Conservation (phyloP, 2,329 filamentous ascomycete genomes). For the Paecilomyces dactylethromorphus region DNA sequence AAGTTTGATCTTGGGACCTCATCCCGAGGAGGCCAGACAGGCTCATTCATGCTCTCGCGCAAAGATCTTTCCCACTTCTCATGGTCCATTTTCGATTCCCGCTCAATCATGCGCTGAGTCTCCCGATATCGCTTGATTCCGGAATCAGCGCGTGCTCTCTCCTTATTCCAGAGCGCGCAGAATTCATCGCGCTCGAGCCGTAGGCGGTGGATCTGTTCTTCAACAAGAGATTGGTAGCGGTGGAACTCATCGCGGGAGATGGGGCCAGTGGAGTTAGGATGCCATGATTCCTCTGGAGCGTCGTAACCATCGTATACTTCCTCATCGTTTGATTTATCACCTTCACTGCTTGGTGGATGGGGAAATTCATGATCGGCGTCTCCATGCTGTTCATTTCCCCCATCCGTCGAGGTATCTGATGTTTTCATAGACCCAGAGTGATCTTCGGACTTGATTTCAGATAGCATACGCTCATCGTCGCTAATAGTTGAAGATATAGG, state of each 20-base stretch:
- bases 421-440: not conserved
- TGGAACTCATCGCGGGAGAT: not conserved
- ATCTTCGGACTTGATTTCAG: not conserved
- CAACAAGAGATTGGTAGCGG: not conserved
- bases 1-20: not conserved
- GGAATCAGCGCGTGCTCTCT: not conserved
- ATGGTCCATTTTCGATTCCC: not conserved
- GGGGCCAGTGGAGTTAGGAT: not conserved
- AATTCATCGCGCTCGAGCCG: not conserved
- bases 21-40: not conserved
- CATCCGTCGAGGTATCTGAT: not conserved
- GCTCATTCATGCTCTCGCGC: not conserved
- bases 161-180: not conserved
- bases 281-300: not conserved
- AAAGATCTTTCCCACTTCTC: not conserved
- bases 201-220: not conserved
- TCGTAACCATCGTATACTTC: not conserved
- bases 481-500: not conserved
- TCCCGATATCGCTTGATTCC: not conserved
- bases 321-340: not conserved
- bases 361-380: not conserved
- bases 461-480: not conserved
- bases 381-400: not conserved
- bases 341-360: not conserved
- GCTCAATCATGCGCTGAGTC: not conserved